Base-by-base conservation (phyloP, 83 land plant species). In the Picea engelmannii region DNA sequence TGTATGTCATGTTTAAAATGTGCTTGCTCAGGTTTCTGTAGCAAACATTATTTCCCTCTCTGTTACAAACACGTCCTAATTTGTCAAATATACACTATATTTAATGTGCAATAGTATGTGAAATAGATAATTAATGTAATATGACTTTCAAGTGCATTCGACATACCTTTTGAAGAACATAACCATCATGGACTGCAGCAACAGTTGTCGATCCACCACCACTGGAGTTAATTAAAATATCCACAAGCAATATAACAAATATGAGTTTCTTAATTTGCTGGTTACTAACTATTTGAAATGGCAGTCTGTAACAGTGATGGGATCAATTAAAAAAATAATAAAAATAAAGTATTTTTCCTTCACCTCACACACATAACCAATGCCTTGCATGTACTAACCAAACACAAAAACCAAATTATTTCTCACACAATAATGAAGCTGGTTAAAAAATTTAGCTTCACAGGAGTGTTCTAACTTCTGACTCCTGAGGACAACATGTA, bases 151-250 rank as follows among this genome's bases (percentile, higher is more conserved):
- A 9, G 79, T 16, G 64, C 38, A 44, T 73, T 44, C 78, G 15
- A 38, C 42, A 63, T 82, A 96, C 99, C 96, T 93, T 96, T 76
- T 96, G 97, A 83, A 96, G 92, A 79, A 96, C 99, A 93, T 92
- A 96, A 63, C 98, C 99, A 92, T 96, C 99, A 85, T 96, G 98
- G 38, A 96, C 99, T 66, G 98, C 96, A 65, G 99, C 98, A 66
- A 95, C 92, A 17, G 94, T 92, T 62, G 98, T 95, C 42, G 98
- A 95, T 78, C 98, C 99, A 66, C 99, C 99, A 55, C 99, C 99
- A 88, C 99, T 96, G 84, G 24, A 77, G 25, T 23, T 24, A 73
- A 47, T 73, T 35, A 73, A 49, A 42, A 42, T 9, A 73, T 73
- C 21, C 76, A 73, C 4, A 42, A 42, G 4, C 21, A 4, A 73